Evolutionary conservation across 2,329 filamentous ascomycete genomes (phyloP).

Genomic region (Calonectria hongkongensis): DNA sequence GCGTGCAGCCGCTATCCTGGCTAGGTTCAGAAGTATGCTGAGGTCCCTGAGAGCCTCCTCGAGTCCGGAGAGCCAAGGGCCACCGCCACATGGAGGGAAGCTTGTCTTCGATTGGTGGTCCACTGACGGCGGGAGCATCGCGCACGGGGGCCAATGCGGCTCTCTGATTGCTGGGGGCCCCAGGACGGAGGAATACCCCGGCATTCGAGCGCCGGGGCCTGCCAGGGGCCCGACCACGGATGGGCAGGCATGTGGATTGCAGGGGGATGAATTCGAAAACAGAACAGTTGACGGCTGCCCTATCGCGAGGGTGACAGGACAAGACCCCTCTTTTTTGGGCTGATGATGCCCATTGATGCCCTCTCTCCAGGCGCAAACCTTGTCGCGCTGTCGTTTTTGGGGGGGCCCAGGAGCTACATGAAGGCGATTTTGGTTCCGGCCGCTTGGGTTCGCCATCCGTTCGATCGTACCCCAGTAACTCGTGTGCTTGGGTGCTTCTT

Average conservation of each 20-base stretch:
- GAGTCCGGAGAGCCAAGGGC: conserved; percentile 51
- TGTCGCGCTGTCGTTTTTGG: not conserved
- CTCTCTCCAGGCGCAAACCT: conserved; percentile 11
- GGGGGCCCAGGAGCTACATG: not conserved
- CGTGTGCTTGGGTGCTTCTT: conserved; percentile 3
- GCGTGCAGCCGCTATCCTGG: conserved; percentile 6
- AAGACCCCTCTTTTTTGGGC: conserved; percentile 9
- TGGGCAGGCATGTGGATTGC: conserved; percentile 10
- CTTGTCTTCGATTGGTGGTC: conserved; percentile 56
- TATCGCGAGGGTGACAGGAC: not conserved
- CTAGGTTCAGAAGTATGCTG: conserved; percentile 33
- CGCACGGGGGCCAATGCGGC: conserved; percentile 57
- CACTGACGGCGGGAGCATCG: conserved; percentile 56
- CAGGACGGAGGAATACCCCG: conserved; percentile 32
- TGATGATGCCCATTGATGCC: conserved; percentile 19
- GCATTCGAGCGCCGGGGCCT: conserved; percentile 14
- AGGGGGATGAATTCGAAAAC: conserved; percentile 20
- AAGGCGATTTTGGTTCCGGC: conserved; percentile 11
- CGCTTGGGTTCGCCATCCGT: conserved; percentile 13
- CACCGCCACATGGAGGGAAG: conserved; percentile 54
- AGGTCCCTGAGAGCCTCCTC: conserved; percentile 36
- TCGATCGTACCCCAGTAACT: conserved; percentile 20
- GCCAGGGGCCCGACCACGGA: conserved; percentile 9
- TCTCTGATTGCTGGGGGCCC: conserved; percentile 56
- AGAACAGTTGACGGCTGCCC: conserved; percentile 8